Evolutionary conservation across 768 basidiomycete genomes (phyloP).

Genomic region (Cystobasidium onofrii): DNA sequence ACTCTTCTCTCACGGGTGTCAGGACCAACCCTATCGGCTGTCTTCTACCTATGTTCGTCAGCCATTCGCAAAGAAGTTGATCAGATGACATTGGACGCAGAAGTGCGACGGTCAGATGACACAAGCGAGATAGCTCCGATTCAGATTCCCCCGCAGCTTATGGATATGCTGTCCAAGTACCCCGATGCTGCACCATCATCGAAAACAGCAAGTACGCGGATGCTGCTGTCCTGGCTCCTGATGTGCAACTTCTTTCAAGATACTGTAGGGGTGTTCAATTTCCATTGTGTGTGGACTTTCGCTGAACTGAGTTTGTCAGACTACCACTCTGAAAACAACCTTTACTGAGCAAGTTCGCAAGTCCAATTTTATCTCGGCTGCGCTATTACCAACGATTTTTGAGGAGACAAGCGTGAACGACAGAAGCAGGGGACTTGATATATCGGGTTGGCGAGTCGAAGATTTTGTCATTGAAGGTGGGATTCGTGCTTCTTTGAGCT

Average conservation of each 20-base stretch:
- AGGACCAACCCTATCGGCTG: neutral
- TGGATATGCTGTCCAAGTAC: neutral
- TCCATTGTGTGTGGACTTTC: too few relatives aligned
- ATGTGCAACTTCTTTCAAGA: conserved; percentile 72
- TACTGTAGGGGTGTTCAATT: conserved; percentile 52
- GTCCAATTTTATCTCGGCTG: conserved; percentile 54
- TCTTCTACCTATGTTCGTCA: neutral
- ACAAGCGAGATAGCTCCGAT: neutral
- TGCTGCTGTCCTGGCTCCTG: conserved; percentile 80
- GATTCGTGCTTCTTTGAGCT: too few relatives aligned
- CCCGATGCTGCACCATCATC: neutral
- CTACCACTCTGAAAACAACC: conserved; percentile 70
- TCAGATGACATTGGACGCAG: neutral
- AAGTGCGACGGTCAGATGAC: conserved; percentile 21
- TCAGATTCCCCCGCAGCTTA: neutral
- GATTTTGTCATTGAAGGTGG: conserved; percentile 59
- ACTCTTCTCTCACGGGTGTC: neutral
- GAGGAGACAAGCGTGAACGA: conserved; percentile 58
- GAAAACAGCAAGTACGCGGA: neutral
- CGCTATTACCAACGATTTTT: conserved; percentile 71
- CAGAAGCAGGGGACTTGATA: conserved; percentile 63
- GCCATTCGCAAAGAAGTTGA: neutral
- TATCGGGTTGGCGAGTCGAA: conserved; percentile 78
- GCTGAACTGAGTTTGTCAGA: conserved; percentile 51
- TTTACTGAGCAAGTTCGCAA: conserved; percentile 80